Percentiles rank a stretch among this genome's conserved stretches.
phyloP scores from a whole-genome alignment of 2,329 filamentous ascomycete species.

The Stenocarpella maydis region DNA sequence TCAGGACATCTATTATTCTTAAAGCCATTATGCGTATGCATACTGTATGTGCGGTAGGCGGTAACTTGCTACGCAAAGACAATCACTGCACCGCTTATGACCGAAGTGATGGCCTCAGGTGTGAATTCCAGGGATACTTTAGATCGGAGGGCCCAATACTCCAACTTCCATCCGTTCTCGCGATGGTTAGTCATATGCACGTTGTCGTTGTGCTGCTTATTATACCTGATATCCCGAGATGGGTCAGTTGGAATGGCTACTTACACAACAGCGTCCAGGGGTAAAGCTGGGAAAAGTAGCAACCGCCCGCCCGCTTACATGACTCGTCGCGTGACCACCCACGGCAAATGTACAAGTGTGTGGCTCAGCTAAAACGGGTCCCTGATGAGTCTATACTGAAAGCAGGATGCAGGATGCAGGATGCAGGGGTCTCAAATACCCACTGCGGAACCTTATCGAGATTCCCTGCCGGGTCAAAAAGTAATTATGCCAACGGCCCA shows the following conservation, averaged over 20 bases:
- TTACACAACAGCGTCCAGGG: neutral
- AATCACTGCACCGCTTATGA: neutral
- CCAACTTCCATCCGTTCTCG: neutral
- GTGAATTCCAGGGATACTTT: no score
- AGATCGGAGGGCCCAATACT: neutral
- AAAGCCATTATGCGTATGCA: neutral
- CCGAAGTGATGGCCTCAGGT: neutral
- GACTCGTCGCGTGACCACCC: neutral
- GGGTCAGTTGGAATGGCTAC: neutral
- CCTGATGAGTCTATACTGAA: neutral
- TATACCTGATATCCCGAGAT: neutral
- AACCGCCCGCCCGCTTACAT: conserved; percentile 4
- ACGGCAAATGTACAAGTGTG: no score
- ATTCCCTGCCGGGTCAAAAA: neutral
- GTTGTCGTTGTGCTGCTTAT: neutral
- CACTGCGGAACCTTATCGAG: conserved; percentile 6
- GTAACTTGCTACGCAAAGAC: neutral
- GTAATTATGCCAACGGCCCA: neutral
- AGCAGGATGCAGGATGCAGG: neutral
- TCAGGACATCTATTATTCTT: neutral
- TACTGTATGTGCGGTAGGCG: neutral
- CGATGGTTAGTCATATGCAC: neutral
- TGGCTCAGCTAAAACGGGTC: conserved; percentile 7
- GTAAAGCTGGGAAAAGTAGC: neutral
- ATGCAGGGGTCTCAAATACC: neutral